phyloP scores from a whole-genome alignment of 306 rosid species.

The Citrullus amarus region DNA sequence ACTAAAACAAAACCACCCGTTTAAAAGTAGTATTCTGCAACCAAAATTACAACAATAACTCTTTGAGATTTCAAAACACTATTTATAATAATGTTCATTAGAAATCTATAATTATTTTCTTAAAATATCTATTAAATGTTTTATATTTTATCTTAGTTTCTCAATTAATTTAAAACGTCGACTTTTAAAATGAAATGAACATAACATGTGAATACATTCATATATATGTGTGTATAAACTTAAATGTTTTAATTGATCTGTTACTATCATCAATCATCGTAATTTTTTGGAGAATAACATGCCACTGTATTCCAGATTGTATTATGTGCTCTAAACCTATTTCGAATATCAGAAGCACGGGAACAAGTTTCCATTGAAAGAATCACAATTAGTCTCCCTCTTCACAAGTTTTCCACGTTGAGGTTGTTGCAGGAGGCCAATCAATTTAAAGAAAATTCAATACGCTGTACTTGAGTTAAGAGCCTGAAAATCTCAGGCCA shows the following conservation, averaged over 20 bases:
- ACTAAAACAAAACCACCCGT: background rate
- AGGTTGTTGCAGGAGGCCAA: background rate
- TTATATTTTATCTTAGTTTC: background rate
- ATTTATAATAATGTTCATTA: background rate
- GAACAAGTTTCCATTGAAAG: background rate
- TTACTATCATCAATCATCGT: background rate
- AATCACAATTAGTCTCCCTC: background rate
- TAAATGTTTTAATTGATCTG: background rate
- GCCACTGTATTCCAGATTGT: background rate
- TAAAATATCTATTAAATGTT: background rate
- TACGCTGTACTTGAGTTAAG: background rate
- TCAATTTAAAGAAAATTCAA: background rate
- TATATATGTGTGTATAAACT: background rate
- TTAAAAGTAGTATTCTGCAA: background rate
- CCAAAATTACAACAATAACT: background rate
- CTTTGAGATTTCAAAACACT: background rate
- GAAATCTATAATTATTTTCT: background rate
- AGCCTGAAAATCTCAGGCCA: background rate
- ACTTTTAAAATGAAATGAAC: background rate
- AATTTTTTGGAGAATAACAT: background rate
- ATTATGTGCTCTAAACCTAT: background rate
- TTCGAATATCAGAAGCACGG: background rate
- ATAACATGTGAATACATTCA: background rate
- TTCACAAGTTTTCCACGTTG: background rate
- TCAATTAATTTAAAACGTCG: background rate